phyloP scores from a whole-genome alignment of 2,329 filamentous ascomycete genomes.

The Fusarium foetens region DNA sequence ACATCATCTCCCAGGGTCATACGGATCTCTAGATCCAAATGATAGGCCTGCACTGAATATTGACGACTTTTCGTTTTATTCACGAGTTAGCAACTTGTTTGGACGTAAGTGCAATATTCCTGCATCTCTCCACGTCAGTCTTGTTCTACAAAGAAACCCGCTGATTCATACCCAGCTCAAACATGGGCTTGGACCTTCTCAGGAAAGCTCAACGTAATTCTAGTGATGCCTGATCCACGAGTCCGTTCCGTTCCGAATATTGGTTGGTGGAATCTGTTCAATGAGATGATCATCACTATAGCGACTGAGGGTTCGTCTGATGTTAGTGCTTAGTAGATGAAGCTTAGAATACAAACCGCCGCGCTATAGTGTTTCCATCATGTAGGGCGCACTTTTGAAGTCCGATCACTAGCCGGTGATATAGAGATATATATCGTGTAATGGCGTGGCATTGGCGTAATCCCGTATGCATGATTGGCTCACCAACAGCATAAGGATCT shows the following conservation, averaged over 20 bases:
- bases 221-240: constrained; percentile 8
- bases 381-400: neutral
- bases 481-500: neutral
- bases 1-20: neutral
- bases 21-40: neutral
- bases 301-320: neutral
- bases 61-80: constrained; percentile 7
- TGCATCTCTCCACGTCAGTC: fast-evolving
- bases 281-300: neutral
- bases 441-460: neutral
- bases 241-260: neutral
- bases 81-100: constrained; percentile 7
- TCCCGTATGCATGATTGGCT: neutral
- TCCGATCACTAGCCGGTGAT: neutral
- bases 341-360: neutral
- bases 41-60: neutral
- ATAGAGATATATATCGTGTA: neutral
- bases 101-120: neutral
- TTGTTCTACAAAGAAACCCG: neutral
- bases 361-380: no score
- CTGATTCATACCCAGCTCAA: neutral
- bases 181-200: constrained; percentile 6
- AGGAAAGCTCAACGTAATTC: neutral
- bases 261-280: neutral
- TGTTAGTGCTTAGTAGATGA: neutral